Evolutionary conservation across 257 asterid species (phyloP).

Genomic region (Verbascum thapsus): DNA sequence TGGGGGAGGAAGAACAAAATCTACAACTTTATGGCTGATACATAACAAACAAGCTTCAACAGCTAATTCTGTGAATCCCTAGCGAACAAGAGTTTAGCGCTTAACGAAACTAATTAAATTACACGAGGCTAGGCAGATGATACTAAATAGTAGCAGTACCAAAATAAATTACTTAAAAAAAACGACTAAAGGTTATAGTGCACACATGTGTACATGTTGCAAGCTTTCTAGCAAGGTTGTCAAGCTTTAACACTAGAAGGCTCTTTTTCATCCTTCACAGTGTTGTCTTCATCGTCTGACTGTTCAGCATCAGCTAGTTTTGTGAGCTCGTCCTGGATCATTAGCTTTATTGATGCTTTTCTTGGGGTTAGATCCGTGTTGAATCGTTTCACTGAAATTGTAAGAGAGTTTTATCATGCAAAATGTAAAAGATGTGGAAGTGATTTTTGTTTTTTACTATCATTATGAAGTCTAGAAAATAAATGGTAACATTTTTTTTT

Average conservation of each 20-base stretch:
- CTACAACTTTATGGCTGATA: no score
- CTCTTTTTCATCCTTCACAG: constrained; percentile 33
- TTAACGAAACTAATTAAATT: no score
- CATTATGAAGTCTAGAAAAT: no score
- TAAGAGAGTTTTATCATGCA: background rate
- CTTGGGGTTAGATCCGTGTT: constrained; percentile 54
- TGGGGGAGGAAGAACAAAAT: no score
- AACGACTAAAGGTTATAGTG: constrained; percentile 19
- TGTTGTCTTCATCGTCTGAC: constrained; percentile 34
- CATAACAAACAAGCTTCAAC: no score
- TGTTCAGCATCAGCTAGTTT: constrained; percentile 52
- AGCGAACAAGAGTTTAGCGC: no score
- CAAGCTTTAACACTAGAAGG: constrained; percentile 43
- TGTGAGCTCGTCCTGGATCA: constrained; percentile 76
- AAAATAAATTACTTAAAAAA: no score
- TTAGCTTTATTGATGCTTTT: constrained; percentile 57
- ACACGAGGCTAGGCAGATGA: no score
- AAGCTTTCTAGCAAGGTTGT: background rate
- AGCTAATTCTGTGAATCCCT: no score
- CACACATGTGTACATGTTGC: constrained; percentile 26
- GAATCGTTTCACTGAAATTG: constrained; percentile 59
- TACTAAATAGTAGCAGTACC: no score
- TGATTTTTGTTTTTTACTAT: no score
- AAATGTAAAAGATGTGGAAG: background rate
- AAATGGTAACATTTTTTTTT: no score